These are phyloP conservation scores for Lentinula novae-zelandiae DNA, from an alignment of 1,284 basidiomycete species.

Conservation along the genomic window DNA sequence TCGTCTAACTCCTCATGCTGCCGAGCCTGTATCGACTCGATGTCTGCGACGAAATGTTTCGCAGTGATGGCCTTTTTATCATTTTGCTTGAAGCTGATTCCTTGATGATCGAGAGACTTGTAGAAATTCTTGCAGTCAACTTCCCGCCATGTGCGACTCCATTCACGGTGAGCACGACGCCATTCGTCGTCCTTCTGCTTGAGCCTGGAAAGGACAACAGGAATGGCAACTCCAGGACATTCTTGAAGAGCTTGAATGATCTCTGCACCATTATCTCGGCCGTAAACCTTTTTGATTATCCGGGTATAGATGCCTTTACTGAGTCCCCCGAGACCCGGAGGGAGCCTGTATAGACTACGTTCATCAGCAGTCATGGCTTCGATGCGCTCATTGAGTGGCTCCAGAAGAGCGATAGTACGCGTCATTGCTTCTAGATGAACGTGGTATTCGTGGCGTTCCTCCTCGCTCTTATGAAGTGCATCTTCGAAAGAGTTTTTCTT, in stretches of 20 bases:
- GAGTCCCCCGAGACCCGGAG: conserved; percentile 86
- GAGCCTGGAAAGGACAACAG: conserved; percentile 87
- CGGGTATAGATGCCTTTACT: conserved; percentile 91
- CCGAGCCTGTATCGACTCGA: conserved; percentile 75
- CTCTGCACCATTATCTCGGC: conserved; percentile 77
- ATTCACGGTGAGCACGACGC: conserved; percentile 92
- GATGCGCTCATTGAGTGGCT: conserved; percentile 86
- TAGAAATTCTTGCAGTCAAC: conserved; percentile 97
- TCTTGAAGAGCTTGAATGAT: conserved; percentile 92
- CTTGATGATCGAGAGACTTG: conserved; percentile 96
- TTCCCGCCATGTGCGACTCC: conserved; percentile 97
- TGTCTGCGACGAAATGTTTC: conserved; percentile 87
- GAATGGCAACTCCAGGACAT: conserved; percentile 85
- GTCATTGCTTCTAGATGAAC: conserved; percentile 93
- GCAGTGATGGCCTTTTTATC: conserved; percentile 96
- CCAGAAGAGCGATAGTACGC: conserved; percentile 90
- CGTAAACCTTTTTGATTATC: conserved; percentile 95
- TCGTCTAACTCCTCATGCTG: conserved; percentile 51
- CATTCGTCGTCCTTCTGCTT: conserved; percentile 98
- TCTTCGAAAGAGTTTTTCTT: conserved; percentile 99
- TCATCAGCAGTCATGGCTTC: conserved; percentile 91
- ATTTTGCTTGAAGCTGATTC: conserved; percentile 89
- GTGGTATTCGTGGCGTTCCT: conserved; percentile 98
- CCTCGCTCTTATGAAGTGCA: conserved; percentile 93
- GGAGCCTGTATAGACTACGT: conserved; percentile 79